Conservation (phyloP, 129 eudicot species). For the Artemisia tridentata region DNA sequence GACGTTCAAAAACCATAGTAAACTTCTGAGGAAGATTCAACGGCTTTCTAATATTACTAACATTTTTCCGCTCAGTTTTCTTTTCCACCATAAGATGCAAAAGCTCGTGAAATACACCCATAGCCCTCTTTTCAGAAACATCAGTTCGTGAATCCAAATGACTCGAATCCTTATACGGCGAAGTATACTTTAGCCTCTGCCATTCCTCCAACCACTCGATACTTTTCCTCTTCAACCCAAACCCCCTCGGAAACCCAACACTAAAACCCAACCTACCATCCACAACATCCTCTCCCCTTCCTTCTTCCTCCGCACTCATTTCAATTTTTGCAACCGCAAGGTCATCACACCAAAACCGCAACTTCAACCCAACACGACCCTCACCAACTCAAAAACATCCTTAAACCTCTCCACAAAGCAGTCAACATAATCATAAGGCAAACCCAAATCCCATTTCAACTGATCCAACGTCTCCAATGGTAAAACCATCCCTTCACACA, state of each 20-base stretch:
- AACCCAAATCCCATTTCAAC: slow-evolving; percentile 89
- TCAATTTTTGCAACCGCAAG: slow-evolving; percentile 71
- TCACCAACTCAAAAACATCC: slow-evolving; percentile 54
- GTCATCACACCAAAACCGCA: slow-evolving; percentile 44
- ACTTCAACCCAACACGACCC: slow-evolving; percentile 71
- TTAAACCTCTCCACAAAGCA: slow-evolving; percentile 45
- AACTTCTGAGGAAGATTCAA: slow-evolving; percentile 81
- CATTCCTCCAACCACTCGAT: slow-evolving; percentile 82
- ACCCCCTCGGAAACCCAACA: slow-evolving; percentile 82
- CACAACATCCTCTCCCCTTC: slow-evolving; percentile 23
- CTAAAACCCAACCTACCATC: slow-evolving; percentile 51
- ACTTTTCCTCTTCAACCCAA: slow-evolving; percentile 73
- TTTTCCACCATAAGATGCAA: slow-evolving; percentile 62
- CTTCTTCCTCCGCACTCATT: slow-evolving; percentile 23
- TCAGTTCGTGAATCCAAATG: slow-evolving; percentile 89
- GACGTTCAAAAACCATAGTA: slow-evolving; percentile 94
- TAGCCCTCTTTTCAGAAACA: slow-evolving; percentile 80
- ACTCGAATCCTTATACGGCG: slow-evolving; percentile 70
- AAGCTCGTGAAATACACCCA: slow-evolving; percentile 93
- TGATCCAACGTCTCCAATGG: slow-evolving; percentile 81
- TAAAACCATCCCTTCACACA: slow-evolving; percentile 49
- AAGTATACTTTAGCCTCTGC: slow-evolving; percentile 87
- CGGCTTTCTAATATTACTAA: slow-evolving; percentile 74
- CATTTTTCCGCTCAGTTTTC: slow-evolving; percentile 69
- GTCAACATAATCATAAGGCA: slow-evolving; percentile 59